These are phyloP conservation scores for Chaetomiaceae sp. DNA, from an alignment of 2,329 filamentous ascomycete genomes.

Conservation along the genomic window DNA sequence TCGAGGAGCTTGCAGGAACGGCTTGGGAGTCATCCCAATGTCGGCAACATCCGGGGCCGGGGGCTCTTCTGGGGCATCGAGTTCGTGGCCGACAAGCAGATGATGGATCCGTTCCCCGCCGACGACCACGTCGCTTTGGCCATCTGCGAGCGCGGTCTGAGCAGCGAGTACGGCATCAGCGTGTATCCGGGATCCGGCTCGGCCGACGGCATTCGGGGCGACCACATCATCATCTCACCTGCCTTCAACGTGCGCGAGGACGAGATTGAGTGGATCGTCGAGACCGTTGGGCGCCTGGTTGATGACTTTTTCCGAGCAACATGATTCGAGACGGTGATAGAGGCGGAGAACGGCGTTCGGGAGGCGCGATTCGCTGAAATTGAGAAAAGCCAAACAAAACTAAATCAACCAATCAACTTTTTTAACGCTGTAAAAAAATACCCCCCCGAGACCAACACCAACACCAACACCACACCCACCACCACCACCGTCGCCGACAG, in stretches of 20 bases:
- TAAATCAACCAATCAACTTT: too few species aligned
- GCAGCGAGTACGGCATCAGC: conserved; percentile 34
- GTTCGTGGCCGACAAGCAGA: conserved; percentile 36
- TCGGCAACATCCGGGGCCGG: conserved; percentile 40
- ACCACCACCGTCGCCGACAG: too few species aligned
- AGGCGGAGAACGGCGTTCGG: too few species aligned
- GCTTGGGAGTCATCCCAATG: conserved; percentile 35
- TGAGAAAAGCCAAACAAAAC: too few species aligned
- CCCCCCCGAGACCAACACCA: too few species aligned
- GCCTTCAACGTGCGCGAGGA: conserved; percentile 58
- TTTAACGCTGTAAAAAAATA: too few species aligned
- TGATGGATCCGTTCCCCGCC: conserved; percentile 32
- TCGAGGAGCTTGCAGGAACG: conserved; percentile 28
- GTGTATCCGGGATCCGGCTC: conserved; percentile 63
- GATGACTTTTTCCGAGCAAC: conserved; percentile 40
- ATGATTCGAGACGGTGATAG: too few species aligned
- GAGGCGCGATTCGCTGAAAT: too few species aligned
- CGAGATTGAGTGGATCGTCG: conserved; percentile 54
- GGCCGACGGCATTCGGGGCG: conserved; percentile 56
- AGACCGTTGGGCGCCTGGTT: conserved; percentile 47
- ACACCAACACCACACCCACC: too few species aligned
- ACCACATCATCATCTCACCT: conserved; percentile 67
- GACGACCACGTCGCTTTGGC: conserved; percentile 31
- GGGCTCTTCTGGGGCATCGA: conserved; percentile 44
- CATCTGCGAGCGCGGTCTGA: conserved; percentile 33